Evolutionary conservation across 192 early-diverging fungal species (phyloP).

Genomic region (Backusella luteola): DNA sequence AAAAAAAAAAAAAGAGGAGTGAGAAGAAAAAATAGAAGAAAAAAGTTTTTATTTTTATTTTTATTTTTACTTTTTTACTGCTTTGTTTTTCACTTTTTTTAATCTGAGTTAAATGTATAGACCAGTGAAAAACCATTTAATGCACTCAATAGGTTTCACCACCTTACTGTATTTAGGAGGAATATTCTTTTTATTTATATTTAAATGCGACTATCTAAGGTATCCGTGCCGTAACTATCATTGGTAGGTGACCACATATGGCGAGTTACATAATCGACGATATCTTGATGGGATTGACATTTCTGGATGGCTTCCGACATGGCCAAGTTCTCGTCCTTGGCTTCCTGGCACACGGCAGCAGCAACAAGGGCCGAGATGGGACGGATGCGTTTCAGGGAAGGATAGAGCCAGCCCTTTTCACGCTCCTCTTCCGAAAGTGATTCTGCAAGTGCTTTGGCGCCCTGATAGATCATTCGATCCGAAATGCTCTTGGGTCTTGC

Average conservation of each 20-base stretch:
- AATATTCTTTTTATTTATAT: not conserved
- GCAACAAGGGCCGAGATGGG: slow-evolving; percentile 80
- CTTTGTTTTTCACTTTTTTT: slow-evolving; percentile 1
- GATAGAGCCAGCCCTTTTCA: slow-evolving; percentile 75
- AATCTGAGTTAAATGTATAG: not conserved
- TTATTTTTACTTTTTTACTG: not conserved
- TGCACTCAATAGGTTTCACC: not conserved
- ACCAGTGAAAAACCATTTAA: not conserved
- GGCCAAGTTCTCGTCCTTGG: slow-evolving; percentile 22
- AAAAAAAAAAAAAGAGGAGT: not conserved
- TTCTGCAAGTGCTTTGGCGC: slow-evolving; percentile 76
- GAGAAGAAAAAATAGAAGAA: not conserved
- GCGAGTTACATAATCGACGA: slow-evolving; percentile 21
- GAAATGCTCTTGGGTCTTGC: slow-evolving; percentile 70
- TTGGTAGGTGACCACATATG: slow-evolving; percentile 33
- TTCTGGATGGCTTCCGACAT: not conserved
- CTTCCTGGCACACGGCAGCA: slow-evolving; percentile 66
- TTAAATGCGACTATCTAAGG: slow-evolving; percentile 3
- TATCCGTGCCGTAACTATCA: slow-evolving; percentile 26
- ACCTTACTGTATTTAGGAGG: not conserved
- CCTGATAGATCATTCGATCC: slow-evolving; percentile 81
- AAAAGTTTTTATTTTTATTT: not conserved
- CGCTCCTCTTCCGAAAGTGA: slow-evolving; percentile 73
- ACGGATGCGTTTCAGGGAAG: slow-evolving; percentile 84
- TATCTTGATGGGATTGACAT: slow-evolving; percentile 1